phyloP scores from a whole-genome alignment of 2,329 filamentous ascomycete genomes.

The Fusarium brevicatenulatum region DNA sequence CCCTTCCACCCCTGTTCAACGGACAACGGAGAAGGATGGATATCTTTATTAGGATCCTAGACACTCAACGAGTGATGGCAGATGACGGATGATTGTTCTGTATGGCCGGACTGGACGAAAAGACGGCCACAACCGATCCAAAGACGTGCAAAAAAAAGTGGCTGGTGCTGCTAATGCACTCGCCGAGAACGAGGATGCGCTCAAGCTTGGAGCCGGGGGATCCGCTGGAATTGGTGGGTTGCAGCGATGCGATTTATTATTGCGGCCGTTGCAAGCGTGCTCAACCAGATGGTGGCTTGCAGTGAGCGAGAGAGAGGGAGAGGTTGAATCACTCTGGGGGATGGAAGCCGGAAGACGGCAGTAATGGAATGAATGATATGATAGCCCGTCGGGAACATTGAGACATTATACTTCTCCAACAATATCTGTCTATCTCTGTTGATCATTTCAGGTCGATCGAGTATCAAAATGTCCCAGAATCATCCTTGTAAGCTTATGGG shows the following conservation, averaged over 20 bases:
- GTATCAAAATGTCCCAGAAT: slow-evolving; percentile 3
- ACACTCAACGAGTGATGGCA: slow-evolving; percentile 30
- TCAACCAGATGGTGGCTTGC: slow-evolving; percentile 7
- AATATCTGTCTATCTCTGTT: neutral
- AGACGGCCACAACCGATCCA: slow-evolving; percentile 26
- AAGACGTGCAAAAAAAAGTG: slow-evolving; percentile 21
- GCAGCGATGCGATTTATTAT: slow-evolving; percentile 24
- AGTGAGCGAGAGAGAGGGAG: neutral
- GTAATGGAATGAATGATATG: neutral
- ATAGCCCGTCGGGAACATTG: neutral
- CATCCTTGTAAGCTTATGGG: slow-evolving; percentile 9
- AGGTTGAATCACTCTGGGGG: neutral
- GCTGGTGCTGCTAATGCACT: slow-evolving; percentile 21
- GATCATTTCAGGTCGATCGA: neutral
- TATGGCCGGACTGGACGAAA: slow-evolving; percentile 28
- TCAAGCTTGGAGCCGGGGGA: slow-evolving; percentile 28
- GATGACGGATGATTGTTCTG: slow-evolving; percentile 36
- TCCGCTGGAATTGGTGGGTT: slow-evolving; percentile 35
- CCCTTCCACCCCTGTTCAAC: slow-evolving; percentile 26
- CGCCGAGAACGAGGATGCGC: slow-evolving; percentile 28
- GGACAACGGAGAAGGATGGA: slow-evolving; percentile 5
- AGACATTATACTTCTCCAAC: neutral
- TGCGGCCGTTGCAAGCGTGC: slow-evolving; percentile 21
- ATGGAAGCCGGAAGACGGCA: neutral
- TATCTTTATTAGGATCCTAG: neutral